These are phyloP conservation scores for Trichosporon sp. DNA, from an alignment of 1,284 basidiomycete species.

Conservation along the genomic window DNA sequence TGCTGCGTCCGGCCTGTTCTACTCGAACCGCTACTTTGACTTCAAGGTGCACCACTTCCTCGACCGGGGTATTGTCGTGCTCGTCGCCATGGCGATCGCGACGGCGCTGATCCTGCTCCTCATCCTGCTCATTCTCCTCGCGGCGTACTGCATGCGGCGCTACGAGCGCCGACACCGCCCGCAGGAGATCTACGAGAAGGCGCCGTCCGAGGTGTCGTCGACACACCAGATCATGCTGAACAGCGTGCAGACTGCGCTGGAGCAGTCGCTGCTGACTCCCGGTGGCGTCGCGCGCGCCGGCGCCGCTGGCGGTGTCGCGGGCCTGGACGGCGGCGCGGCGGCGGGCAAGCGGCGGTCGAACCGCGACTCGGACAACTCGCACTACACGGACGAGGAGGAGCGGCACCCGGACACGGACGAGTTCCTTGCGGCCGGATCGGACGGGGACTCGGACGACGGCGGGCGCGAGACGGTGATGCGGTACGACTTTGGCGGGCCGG, in stretches of 20 bases:
- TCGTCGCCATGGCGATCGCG: conserved; percentile 94
- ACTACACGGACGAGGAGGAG: conserved; percentile 27
- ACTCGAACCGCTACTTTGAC: conserved; percentile 68
- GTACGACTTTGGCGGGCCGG: conserved; percentile 43
- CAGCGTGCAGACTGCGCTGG: conserved; percentile 77
- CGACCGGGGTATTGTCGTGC: conserved; percentile 85
- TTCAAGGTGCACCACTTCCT: conserved; percentile 71
- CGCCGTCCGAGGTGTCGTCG: conserved; percentile 57
- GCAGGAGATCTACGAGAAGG: conserved; percentile 57
- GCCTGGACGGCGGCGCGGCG: not conserved
- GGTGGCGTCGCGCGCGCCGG: conserved; percentile 17
- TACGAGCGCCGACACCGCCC: conserved; percentile 51
- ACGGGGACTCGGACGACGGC: conserved; percentile 31
- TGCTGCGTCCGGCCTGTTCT: conserved; percentile 71
- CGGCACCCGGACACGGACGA: conserved; percentile 32
- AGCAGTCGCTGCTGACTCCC: conserved; percentile 38
- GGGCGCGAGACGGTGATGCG: conserved; percentile 45
- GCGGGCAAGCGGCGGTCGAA: conserved; percentile 8
- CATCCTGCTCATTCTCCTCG: conserved; percentile 81
- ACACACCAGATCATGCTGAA: conserved; percentile 70
- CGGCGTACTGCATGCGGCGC: conserved; percentile 56
- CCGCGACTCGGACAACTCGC: not conserved
- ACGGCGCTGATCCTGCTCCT: conserved; percentile 91
- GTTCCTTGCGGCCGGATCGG: conserved; percentile 28
- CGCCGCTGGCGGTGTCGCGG: conserved; percentile 39